Evolutionary conservation across 192 early-diverging fungal genomes (phyloP).

Genomic region (Funneliformis geosporum): DNA sequence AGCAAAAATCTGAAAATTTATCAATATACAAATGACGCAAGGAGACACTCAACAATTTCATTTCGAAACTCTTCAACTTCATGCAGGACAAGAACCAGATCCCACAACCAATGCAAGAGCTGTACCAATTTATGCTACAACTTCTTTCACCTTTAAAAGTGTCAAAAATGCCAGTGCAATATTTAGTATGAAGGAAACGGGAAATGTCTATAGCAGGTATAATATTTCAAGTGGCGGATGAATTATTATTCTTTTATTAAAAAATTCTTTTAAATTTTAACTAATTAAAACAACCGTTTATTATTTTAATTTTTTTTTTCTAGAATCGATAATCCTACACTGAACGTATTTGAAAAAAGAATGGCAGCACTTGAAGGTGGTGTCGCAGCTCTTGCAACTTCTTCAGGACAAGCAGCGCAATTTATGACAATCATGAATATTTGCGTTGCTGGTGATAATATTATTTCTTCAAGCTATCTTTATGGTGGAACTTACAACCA

Average conservation of each 20-base stretch:
- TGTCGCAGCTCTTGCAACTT: conserved; percentile 62
- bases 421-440: conserved; percentile 80
- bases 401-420: conserved; percentile 81
- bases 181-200: conserved; percentile 71
- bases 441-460: conserved; percentile 83
- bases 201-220: conserved; percentile 87
- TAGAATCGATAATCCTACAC: too few relatives aligned
- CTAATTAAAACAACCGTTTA: too few relatives aligned
- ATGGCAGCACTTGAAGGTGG: conserved; percentile 92
- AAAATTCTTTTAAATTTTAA: too few relatives aligned
- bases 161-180: conserved; percentile 80
- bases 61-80: conserved; percentile 92
- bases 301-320: too few relatives aligned
- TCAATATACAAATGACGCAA: too few relatives aligned
- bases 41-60: conserved; percentile 35
- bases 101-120: conserved; percentile 76
- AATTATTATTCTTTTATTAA: too few relatives aligned
- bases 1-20: too few relatives aligned
- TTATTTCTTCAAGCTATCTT: conserved; percentile 75
- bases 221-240: too few relatives aligned
- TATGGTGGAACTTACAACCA: conserved; percentile 82
- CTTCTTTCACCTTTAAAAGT: conserved; percentile 82
- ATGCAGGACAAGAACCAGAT: conserved; percentile 74
- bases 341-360: conserved; percentile 81
- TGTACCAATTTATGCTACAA: conserved; percentile 88